Base-by-base conservation (phyloP, 306 rosid species). In the Quercus variabilis region DNA sequence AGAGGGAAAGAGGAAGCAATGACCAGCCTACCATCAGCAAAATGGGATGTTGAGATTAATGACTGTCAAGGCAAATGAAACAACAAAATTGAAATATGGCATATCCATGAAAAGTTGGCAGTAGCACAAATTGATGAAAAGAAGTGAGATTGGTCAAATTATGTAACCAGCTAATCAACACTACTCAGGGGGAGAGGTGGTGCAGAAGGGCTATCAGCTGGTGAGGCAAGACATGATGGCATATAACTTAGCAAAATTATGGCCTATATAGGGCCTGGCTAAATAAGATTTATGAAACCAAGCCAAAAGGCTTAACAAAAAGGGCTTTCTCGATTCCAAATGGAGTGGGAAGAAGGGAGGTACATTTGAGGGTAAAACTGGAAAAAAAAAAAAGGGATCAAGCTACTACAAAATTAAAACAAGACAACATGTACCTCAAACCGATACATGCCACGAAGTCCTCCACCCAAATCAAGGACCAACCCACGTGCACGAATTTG, bases 401-500 rank as follows among this genome's bases (percentile, higher is more conserved):
- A 25, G 6, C 7, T 21, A 33, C 38, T 21, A n/a, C 30, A 35
- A 33, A 55, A 23, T 67, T 72, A 54, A 38, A 51, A 65, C 49
- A n/a, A 52, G 74, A 76, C 26, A 13, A 41, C 64, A 69, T 80
- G 20, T 90, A 91, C 99, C 99, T 95, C 86, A 21, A 88, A 92
- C 60, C 91, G 90, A 86, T 90, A 89, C 97, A 95, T 92, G 74
- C 94, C 99, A 67, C 88, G 91, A 51, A 87, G 74, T 77, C 93
- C 97, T 82, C 90, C 90, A 51, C 98, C 97, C 85, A 95, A 88
- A 83, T 92, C 98, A 85, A 95, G 91, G 52, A 92, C 97, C 81
- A 95, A 87, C 58, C 99, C 99, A 33, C 72, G 91, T 2, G 92
- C 74, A 58, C 99, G 96, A 75, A 95, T 67, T 90, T 92, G 97